Evolutionary conservation across 305 asterid species (phyloP).

Genomic region (Rubia occidens): DNA sequence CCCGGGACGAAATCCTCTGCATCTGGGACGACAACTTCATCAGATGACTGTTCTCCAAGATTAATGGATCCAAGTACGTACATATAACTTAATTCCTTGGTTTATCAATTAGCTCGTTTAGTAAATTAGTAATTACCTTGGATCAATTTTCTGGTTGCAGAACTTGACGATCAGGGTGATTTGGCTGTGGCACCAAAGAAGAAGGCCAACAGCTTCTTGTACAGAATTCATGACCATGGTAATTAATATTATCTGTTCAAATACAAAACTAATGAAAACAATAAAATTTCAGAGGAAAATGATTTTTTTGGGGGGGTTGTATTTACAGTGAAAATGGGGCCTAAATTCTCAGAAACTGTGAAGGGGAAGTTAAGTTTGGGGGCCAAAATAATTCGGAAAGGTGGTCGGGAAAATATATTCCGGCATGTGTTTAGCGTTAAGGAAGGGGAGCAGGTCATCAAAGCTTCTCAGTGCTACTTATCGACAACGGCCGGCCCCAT

Average conservation of each 20-base stretch:
- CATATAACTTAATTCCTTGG: background rate
- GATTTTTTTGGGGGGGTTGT: background rate
- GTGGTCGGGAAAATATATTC: constrained; percentile 18
- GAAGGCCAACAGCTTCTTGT: constrained; percentile 9
- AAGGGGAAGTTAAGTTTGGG: constrained; percentile 21
- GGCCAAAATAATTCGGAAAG: constrained; percentile 13
- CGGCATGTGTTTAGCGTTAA: background rate
- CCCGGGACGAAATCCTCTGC: constrained; percentile 2
- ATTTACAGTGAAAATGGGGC: constrained; percentile 21
- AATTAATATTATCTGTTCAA: background rate
- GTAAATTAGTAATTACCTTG: too few species aligned
- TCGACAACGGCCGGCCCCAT: constrained; percentile 21
- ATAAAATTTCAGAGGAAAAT: background rate
- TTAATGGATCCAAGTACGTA: background rate
- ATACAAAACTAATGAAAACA: background rate
- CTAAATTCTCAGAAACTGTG: constrained; percentile 16
- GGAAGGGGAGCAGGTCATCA: constrained; percentile 10
- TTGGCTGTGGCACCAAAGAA: constrained; percentile 2
- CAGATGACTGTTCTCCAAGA: background rate
- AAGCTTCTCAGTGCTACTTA: constrained; percentile 19
- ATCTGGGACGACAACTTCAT: constrained; percentile 12
- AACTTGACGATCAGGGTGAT: background rate
- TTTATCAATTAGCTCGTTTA: background rate
- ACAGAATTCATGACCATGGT: constrained; percentile 21
- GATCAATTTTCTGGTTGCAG: background rate